phyloP scores from a whole-genome alignment of 352 stramenopile genomes.

The Pythium biforme region DNA sequence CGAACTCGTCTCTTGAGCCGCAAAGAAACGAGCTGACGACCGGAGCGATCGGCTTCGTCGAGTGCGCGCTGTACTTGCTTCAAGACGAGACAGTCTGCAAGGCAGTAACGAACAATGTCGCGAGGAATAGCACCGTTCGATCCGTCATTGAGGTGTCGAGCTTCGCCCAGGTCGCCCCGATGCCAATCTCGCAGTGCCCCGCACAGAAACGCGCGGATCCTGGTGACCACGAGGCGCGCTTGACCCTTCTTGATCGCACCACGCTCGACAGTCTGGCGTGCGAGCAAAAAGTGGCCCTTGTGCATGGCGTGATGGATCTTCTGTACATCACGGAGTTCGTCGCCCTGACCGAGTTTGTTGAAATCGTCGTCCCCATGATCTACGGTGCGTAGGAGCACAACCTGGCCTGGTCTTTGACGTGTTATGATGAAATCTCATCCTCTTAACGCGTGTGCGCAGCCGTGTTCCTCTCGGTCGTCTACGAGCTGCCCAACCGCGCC shows the following conservation, averaged over 20 bases:
- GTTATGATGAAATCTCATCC: too few relatives aligned
- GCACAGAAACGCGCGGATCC: too few relatives aligned
- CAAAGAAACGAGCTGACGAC: too few relatives aligned
- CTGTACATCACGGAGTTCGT: slow-evolving; percentile 50
- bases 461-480: slow-evolving; percentile 21
- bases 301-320: slow-evolving; percentile 21
- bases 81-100: background rate
- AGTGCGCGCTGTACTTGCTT: background rate
- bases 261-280: background rate
- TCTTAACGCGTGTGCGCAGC: too few relatives aligned
- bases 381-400: slow-evolving; percentile 28
- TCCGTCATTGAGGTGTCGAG: background rate
- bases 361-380: slow-evolving; percentile 40
- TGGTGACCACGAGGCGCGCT: background rate
- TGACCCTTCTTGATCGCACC: background rate
- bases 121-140: background rate
- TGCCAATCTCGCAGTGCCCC: background rate
- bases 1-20: too few relatives aligned
- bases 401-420: too few relatives aligned
- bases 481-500: slow-evolving; percentile 15
- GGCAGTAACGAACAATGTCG: background rate
- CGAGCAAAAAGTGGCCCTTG: slow-evolving; percentile 26
- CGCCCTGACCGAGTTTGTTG: slow-evolving; percentile 40
- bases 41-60: background rate
- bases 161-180: background rate